Evolutionary conservation across 2,329 filamentous ascomycete species (phyloP).

Genomic region (Cryphonectria carpinicola): DNA sequence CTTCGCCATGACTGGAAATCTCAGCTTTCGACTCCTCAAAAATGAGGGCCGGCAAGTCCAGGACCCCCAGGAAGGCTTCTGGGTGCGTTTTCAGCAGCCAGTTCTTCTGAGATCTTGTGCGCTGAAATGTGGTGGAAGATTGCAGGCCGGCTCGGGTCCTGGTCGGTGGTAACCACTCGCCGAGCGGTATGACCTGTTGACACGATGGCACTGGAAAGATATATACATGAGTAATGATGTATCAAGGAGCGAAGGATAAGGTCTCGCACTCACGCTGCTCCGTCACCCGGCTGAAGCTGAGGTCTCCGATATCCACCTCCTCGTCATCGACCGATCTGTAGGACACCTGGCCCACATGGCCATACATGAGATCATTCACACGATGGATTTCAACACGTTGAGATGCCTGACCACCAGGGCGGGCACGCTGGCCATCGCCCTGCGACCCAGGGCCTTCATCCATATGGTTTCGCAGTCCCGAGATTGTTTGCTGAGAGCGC

Average conservation of each 20-base stretch:
- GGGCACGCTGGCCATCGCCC: conserved; percentile 9
- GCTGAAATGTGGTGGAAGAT: conserved; percentile 29
- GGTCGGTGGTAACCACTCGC: conserved; percentile 35
- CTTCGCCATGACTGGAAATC: conserved; percentile 31
- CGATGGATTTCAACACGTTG: conserved; percentile 39
- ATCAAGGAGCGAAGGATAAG: neutral
- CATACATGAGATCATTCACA: conserved; percentile 53
- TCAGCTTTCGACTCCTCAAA: conserved; percentile 19
- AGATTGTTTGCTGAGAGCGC: conserved; percentile 10
- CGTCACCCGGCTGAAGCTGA: conserved; percentile 41
- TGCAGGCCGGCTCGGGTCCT: conserved; percentile 11
- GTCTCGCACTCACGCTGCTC: conserved; percentile 34
- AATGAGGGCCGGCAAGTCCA: conserved; percentile 26
- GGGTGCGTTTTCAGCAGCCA: conserved; percentile 59
- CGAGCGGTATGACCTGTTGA: conserved; percentile 35
- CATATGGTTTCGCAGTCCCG: conserved; percentile 31
- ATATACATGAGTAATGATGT: conserved; percentile 12
- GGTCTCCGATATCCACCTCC: conserved; percentile 42
- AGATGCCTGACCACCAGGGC: conserved; percentile 17
- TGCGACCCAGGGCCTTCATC: conserved; percentile 30
- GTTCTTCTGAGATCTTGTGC: conserved; percentile 44
- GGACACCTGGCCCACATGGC: conserved; percentile 54
- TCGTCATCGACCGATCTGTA: conserved; percentile 43
- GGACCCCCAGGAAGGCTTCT: conserved; percentile 49
- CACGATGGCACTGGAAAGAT: conserved; percentile 13